A percentile compares a stretch with the other conserved stretches of the same genome.
phyloP scores from a whole-genome alignment of 139 green algal species.

The Mychonastes homosphaera region DNA sequence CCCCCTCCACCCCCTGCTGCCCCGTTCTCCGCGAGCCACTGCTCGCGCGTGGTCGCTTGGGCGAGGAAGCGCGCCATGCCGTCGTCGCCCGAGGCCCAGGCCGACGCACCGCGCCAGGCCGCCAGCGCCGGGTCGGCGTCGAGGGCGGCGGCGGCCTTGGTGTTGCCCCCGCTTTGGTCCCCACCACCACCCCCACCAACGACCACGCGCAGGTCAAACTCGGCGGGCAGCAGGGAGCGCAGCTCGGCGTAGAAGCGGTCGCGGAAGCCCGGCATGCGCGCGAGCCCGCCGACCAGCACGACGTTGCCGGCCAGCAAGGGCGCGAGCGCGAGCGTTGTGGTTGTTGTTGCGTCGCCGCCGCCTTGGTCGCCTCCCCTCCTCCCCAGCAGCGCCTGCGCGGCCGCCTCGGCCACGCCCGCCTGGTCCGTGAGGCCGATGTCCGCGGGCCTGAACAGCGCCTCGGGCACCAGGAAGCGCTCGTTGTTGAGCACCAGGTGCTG shows the following conservation, averaged over 20 bases:
- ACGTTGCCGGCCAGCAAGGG: constrained; percentile 51
- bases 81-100: constrained; percentile 12
- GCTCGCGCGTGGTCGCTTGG: too few relatives aligned
- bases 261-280: constrained; percentile 51
- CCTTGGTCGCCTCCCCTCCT: constrained; percentile 30
- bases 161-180: neutral
- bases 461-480: constrained; percentile 96
- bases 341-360: neutral
- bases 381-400: constrained; percentile 56
- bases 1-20: too few relatives aligned
- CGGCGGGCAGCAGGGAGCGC: constrained; percentile 52
- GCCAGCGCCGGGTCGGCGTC: constrained; percentile 7
- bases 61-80: too few relatives aligned
- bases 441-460: constrained; percentile 62
- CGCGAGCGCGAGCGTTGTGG: constrained; percentile 25
- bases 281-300: constrained; percentile 32
- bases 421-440: constrained; percentile 61
- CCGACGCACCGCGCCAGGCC: constrained; percentile 10
- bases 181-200: neutral
- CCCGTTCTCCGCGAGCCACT: too few relatives aligned
- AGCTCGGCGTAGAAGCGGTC: constrained; percentile 48
- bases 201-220: constrained; percentile 42
- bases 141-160: neutral
- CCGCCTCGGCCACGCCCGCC: constrained; percentile 43
- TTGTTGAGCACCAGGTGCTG: constrained; percentile 72